These are phyloP conservation scores for Circinella minor DNA, from an alignment of 371 early-diverging fungal genomes.

Conservation along the genomic window DNA sequence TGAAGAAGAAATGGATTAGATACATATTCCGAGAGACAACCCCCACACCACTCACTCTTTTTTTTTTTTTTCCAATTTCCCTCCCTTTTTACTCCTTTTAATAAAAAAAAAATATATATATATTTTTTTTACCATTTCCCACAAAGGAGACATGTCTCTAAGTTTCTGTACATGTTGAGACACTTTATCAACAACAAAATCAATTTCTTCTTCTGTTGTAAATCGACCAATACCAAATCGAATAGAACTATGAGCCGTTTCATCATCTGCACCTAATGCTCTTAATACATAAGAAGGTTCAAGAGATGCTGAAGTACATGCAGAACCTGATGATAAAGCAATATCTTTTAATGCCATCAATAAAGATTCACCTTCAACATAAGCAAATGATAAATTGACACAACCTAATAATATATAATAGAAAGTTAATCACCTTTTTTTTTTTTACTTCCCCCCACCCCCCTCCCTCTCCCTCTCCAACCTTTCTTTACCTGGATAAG, in stretches of 20 bases:
- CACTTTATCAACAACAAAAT: conserved; percentile 88
- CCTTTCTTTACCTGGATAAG: conserved; percentile 89
- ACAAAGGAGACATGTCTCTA: conserved; percentile 98
- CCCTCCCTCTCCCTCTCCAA: too few species aligned
- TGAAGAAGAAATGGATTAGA: neutral
- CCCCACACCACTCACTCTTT: neutral
- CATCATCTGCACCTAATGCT: conserved; percentile 98
- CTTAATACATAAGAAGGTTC: conserved; percentile 99
- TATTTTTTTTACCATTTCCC: conserved; percentile 88
- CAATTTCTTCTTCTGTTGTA: conserved; percentile 97
- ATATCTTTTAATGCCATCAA: conserved; percentile 99
- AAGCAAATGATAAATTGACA: conserved; percentile 99
- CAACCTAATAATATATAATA: too few species aligned
- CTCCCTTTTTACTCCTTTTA: too few species aligned
- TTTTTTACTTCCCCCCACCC: too few species aligned
- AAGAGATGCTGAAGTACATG: conserved; percentile 98
- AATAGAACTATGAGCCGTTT: conserved; percentile 98
- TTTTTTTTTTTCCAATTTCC: neutral
- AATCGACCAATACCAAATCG: conserved; percentile 99
- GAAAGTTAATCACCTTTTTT: too few species aligned
- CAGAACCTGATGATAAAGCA: conserved; percentile 97
- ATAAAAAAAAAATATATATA: too few species aligned
- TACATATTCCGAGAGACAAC: too few species aligned
- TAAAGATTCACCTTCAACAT: conserved; percentile 99
- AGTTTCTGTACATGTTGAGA: conserved; percentile 90